These are phyloP conservation scores for Ogataea nitratoaversa DNA, from an alignment of 805 yeast species.

Conservation along the genomic window DNA sequence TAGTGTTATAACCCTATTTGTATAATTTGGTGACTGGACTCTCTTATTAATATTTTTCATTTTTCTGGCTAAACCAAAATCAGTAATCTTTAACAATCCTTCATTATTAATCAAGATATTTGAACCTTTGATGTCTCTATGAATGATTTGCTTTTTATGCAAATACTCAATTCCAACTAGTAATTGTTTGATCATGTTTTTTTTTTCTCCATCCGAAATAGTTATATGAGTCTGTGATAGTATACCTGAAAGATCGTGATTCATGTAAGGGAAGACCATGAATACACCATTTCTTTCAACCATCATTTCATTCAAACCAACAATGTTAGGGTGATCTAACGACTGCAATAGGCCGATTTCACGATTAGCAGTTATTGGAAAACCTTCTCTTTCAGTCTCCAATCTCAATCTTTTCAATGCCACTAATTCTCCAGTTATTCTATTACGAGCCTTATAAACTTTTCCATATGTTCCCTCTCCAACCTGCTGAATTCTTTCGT, in stretches of 20 bases:
- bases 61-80: conserved; percentile 76
- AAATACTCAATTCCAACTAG: conserved; percentile 66
- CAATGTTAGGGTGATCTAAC: conserved; percentile 76
- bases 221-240: conserved; percentile 68
- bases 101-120: conserved; percentile 61
- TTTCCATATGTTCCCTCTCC: conserved; percentile 99
- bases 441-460: conserved; percentile 83
- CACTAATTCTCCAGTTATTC: conserved; percentile 62
- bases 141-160: conserved; percentile 65
- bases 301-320: conserved; percentile 85
- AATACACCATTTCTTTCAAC: conserved; percentile 69
- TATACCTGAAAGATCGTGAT: conserved; percentile 88
- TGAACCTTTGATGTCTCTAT: conserved; percentile 80
- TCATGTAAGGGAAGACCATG: conserved; percentile 92
- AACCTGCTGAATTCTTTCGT: conserved; percentile 77
- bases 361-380: conserved; percentile 92
- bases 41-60: conserved; percentile 52
- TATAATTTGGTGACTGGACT: conserved; percentile 69
- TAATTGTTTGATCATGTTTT: conserved; percentile 61
- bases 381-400: conserved; percentile 88
- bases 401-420: conserved; percentile 83
- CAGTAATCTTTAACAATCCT: conserved; percentile 70
- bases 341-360: conserved; percentile 84
- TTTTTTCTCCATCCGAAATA: conserved; percentile 60
- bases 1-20: conserved; percentile 90